Conservation (phyloP, 257 asterid genomes). For the Solanum gandarillasii region DNA sequence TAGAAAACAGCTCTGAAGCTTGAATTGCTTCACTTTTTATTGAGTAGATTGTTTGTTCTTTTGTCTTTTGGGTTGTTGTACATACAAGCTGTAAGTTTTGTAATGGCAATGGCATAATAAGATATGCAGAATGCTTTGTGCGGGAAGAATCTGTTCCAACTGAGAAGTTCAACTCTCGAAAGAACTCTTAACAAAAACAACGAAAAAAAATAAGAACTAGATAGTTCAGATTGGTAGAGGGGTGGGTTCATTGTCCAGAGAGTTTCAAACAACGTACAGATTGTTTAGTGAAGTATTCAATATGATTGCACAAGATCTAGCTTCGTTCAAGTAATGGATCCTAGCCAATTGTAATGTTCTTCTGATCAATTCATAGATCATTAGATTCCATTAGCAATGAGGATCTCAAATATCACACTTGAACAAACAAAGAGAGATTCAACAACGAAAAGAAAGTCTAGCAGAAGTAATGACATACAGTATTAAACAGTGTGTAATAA, state of each 20-base stretch:
- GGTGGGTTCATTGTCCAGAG: neutral
- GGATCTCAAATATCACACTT: neutral
- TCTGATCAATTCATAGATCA: neutral
- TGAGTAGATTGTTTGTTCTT: neutral
- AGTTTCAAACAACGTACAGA: neutral
- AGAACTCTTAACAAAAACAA: neutral
- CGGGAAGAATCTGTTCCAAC: neutral
- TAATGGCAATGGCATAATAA: neutral
- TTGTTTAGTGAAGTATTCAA: neutral
- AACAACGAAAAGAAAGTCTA: neutral
- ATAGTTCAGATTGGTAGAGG: neutral
- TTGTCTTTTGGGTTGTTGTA: neutral
- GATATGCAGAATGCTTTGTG: neutral
- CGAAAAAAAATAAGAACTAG: neutral
- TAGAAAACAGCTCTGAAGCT: slow-evolving; percentile 15
- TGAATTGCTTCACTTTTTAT: neutral
- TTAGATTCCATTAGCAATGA: neutral
- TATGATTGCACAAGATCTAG: neutral
- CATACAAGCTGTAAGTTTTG: neutral
- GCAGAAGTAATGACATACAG: neutral
- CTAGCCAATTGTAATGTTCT: neutral
- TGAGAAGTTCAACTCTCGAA: neutral
- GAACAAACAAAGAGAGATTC: neutral
- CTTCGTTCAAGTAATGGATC: neutral
- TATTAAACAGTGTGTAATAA: neutral